Evolutionary conservation across 1,284 basidiomycete genomes (phyloP), one percentile per base, ranked within the genome.

Genomic region (Afroboletus lepidellus): DNA sequence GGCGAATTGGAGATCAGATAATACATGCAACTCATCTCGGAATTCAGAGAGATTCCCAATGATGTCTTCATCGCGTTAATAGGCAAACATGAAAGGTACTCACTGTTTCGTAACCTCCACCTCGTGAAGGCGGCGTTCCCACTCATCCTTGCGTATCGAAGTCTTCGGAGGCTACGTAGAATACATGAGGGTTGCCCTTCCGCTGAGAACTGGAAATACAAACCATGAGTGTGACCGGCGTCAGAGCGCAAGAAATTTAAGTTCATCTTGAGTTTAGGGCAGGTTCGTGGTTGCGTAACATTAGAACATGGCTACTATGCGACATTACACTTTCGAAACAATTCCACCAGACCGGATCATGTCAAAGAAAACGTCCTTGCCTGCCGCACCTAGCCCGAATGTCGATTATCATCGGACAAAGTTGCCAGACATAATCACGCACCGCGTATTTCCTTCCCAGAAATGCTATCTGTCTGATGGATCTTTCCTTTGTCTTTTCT

Each of bases 11-110:
- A 52, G 34, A 63, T 90, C 87, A 90, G 87, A 84, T 87, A 89
- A 87, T 85, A 84, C 80, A 89, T 90, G 85, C 83, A 85, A 81
- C 77, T 87, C 86, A 76, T 83, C 85, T 83, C 72, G 54, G 59
- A 62, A 59, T 72, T 91, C 89, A 82, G 89, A 87, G 90, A 91
- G 90, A 92, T 92, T 92, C 90, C 90, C 90, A 91, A 75, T 84
- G 46, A 75, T 83, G 69, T 78, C 73, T 69, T 86, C 83, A 83
- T 90, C 87, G 66, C 64, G 52, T 57, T 57, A 48, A 41, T 43
- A 50, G 54, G 52, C 38, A 53, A 50, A 53, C 20, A 46, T 29
- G 44, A 52, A 51, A 23, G 21, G 44, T 53, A 82, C 87, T 83
- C 78, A 90, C 88, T 82, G 72, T 75, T 90, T 90, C n/a, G 84